Base-by-base conservation (phyloP, 2,329 filamentous ascomycete genomes). In the Immersiporthe knoxdaviesiana region DNA sequence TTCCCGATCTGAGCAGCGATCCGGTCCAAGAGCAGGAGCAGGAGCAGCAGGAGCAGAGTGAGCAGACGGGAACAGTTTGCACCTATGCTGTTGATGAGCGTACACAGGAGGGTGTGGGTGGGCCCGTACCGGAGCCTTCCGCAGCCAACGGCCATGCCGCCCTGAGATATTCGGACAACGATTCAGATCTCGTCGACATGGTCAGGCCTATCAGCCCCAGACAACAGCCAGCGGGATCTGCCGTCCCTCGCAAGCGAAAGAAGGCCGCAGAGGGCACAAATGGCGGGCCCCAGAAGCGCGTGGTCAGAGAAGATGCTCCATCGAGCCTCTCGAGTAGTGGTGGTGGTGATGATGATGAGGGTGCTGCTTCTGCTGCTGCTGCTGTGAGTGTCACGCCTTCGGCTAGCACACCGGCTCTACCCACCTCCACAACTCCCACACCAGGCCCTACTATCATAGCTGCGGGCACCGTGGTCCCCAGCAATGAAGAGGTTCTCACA, bases 181-280 rank as follows among this genome's bases (percentile, higher is more conserved):
- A 39, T 4, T 3, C 35, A 3, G 14, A 16, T 18, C n/a, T n/a
- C n/a, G 4, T 37, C 10, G 35, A n/a, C 16, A 18, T 14, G 5
- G 21, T n/a, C 30, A 10, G 12, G 12, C 32, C 18, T n/a, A 39
- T 24, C 16, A 60, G 21, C 2, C 4, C 12, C 30, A 60, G n/a
- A 21, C 35, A 60, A 10, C n/a, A 60, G 30, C 18, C 12, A 14
- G 35, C 7, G 11, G 24, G 24, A 41, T 2, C 39, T 27, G 59
- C 35, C 24, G n/a, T n/a, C 35, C 4, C 59, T 16, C 39, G 35
- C 32, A 62, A 62, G 59, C 32, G 37, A 24, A 62, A 62, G 59
- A 24, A 62, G 59, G n/a, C 12, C 24, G 37, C 10, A 61, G n/a
- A 18, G 3, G 21, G 7, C 16, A 1, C 35, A 41, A 1, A 21